Conservation (phyloP, 176 grass and related monocot genomes). For the Triticum dicoccoides region DNA sequence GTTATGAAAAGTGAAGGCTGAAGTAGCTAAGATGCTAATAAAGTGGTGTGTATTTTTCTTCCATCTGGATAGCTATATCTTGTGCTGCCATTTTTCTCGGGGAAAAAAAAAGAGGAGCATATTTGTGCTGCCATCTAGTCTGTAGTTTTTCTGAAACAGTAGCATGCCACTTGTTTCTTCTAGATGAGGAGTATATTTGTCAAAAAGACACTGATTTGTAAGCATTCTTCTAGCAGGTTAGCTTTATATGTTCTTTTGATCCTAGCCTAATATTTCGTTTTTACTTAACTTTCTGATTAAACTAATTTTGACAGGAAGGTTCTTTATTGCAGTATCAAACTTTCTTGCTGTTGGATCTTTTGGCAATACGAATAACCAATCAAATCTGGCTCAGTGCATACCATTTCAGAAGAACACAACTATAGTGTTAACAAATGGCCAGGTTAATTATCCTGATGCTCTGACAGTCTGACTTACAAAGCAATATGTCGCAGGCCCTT, state of each 20-base stretch:
- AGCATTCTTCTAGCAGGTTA: conserved; percentile 12
- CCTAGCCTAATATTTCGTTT: conserved; percentile 10
- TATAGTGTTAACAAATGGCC: conserved; percentile 71
- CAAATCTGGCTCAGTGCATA: conserved; percentile 69
- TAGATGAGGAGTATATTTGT: conserved; percentile 5
- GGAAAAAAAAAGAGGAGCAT: neutral
- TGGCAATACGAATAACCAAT: conserved; percentile 44
- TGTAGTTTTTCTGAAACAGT: neutral
- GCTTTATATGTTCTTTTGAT: conserved; percentile 16
- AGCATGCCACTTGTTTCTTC: conserved; percentile 11
- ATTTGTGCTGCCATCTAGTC: conserved; percentile 12
- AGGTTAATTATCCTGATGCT: conserved; percentile 49
- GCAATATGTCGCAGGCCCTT: conserved; percentile 3
- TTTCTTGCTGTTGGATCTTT: conserved; percentile 61
- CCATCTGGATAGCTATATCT: neutral
- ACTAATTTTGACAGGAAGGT: conserved; percentile 72
- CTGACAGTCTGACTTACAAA: conserved; percentile 17
- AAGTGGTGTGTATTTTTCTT: conserved; percentile 28
- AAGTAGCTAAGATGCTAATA: conserved; percentile 4
- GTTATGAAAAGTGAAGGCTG: neutral
- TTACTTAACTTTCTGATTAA: conserved; percentile 52
- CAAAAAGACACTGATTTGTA: conserved; percentile 13
- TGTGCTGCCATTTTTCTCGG: neutral
- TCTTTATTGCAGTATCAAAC: conserved; percentile 91
- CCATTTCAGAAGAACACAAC: conserved; percentile 89